phyloP scores from a whole-genome alignment of 441 rosid species.

The Erodium trifolium region DNA sequence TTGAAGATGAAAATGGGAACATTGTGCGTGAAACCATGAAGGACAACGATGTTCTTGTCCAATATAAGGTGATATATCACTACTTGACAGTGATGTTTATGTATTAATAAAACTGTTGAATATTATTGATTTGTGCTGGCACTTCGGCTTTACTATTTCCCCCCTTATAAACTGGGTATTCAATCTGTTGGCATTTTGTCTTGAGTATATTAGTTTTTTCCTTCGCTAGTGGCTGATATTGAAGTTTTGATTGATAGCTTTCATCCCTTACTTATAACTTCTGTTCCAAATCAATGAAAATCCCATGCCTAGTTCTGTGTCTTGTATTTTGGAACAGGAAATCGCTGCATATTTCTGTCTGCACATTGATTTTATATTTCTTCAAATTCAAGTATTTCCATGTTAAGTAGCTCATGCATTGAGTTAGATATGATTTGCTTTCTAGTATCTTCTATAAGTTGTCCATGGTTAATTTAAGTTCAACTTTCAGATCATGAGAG shows the following conservation, averaged over 20 bases:
- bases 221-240: no score
- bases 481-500: slow-evolving; percentile 85
- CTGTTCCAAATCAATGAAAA: background rate
- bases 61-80: slow-evolving; percentile 64
- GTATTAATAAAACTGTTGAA: background rate
- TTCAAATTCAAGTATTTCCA: background rate
- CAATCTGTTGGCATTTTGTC: background rate
- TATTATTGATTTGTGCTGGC: background rate
- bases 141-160: no score
- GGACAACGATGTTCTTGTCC: slow-evolving; percentile 99
- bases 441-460: background rate
- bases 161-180: background rate
- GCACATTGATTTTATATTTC: slow-evolving; percentile 3
- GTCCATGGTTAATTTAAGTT: slow-evolving; percentile 18
- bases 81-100: background rate
- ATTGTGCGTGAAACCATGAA: slow-evolving; percentile 99
- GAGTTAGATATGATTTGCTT: background rate
- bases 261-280: no score
- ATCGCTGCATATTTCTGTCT: background rate
- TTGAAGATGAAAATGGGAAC: slow-evolving; percentile 99
- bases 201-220: no score
- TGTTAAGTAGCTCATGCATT: no score
- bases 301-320: background rate
- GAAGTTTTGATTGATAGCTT: no score
- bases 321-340: background rate